These are phyloP conservation scores for Hura crepitans DNA, from an alignment of 441 rosid genomes.

Conservation along the genomic window DNA sequence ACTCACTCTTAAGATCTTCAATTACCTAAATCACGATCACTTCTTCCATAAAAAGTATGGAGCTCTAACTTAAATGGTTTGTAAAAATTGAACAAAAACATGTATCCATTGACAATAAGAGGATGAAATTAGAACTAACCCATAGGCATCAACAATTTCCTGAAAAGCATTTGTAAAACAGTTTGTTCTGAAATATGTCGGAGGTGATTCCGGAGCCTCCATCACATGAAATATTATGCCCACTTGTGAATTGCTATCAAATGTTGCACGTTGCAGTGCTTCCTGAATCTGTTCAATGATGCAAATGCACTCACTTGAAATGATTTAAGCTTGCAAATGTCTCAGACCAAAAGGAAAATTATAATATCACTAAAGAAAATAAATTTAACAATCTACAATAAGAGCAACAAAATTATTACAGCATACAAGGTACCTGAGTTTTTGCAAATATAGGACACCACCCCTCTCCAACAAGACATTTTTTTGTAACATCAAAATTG, in stretches of 20 bases:
- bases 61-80: background rate
- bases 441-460: slow-evolving; percentile 96
- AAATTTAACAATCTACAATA: slow-evolving; percentile 7
- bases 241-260: slow-evolving; percentile 86
- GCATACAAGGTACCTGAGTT: slow-evolving; percentile 54
- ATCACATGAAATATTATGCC: slow-evolving; percentile 90
- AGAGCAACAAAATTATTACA: slow-evolving; percentile 4
- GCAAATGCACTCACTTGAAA: slow-evolving; percentile 21
- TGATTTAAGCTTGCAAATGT: slow-evolving; percentile 20
- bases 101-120: background rate
- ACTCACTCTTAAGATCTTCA: slow-evolving; percentile 1
- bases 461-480: slow-evolving; percentile 97
- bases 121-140: slow-evolving; percentile 49
- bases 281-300: slow-evolving; percentile 77
- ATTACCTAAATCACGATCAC: background rate
- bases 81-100: background rate
- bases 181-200: slow-evolving; percentile 91
- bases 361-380: slow-evolving; percentile 5
- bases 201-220: slow-evolving; percentile 89
- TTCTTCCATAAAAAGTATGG: background rate
- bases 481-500: slow-evolving; percentile 93
- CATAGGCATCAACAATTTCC: slow-evolving; percentile 97
- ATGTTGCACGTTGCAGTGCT: slow-evolving; percentile 86
- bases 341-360: background rate
- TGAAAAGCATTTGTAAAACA: slow-evolving; percentile 81